Evolutionary conservation across 768 basidiomycete species (phyloP).

Genomic region (Clitopilus passeckerianus): DNA sequence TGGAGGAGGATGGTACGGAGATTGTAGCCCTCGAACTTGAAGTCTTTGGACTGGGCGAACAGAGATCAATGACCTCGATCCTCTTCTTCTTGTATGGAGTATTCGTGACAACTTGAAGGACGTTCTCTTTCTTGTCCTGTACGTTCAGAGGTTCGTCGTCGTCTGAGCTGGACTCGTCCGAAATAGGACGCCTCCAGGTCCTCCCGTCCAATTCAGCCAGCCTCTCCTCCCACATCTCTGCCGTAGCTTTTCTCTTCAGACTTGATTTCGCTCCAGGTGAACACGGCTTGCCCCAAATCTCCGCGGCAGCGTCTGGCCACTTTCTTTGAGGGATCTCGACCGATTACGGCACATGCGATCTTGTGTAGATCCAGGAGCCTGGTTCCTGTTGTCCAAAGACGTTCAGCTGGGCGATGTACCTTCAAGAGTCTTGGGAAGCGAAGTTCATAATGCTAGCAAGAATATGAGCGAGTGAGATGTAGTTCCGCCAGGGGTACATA

Average conservation of each 20-base stretch:
- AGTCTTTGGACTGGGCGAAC: not conserved
- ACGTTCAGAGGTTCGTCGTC: not conserved
- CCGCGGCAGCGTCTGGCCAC: slow-evolving; percentile 38
- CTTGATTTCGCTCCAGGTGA: slow-evolving; percentile 33
- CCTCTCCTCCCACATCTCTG: slow-evolving; percentile 38
- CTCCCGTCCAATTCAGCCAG: slow-evolving; percentile 21
- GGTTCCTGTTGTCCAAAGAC: slow-evolving; percentile 57
- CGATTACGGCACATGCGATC: slow-evolving; percentile 50
- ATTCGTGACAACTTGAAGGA: not conserved
- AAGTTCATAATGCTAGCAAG: slow-evolving; percentile 67
- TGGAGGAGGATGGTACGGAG: not conserved
- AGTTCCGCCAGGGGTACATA: slow-evolving; percentile 17
- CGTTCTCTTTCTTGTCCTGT: not conserved
- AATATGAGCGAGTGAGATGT: not conserved
- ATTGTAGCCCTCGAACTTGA: not conserved
- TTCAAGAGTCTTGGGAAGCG: slow-evolving; percentile 82
- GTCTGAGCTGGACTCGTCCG: not conserved
- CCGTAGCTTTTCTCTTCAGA: slow-evolving; percentile 31
- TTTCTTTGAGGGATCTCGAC: slow-evolving; percentile 46
- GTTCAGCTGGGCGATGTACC: slow-evolving; percentile 53
- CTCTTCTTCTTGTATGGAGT: not conserved
- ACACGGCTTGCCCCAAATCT: slow-evolving; percentile 29
- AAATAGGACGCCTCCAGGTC: not conserved
- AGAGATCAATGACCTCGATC: not conserved
- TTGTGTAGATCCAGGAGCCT: slow-evolving; percentile 45